Percentiles rank a stretch among this genome's conserved stretches.
Conservation (phyloP, 352 stramenopile genomes). For the Salisapilia sapeloensis region DNA sequence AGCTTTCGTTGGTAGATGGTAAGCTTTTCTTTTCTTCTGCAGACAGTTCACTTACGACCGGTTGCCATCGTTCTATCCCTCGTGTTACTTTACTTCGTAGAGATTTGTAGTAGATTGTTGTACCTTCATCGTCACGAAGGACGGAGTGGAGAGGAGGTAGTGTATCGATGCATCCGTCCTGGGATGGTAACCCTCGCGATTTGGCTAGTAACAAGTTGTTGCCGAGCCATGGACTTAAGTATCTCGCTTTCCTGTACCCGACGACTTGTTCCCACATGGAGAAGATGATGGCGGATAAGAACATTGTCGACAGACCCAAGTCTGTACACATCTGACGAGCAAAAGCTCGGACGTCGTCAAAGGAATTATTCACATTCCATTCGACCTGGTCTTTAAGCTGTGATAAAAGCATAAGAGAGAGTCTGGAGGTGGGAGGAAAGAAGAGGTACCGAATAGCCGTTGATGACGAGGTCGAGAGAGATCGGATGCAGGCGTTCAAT, state of each 20-base stretch:
- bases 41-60: conserved; percentile 47
- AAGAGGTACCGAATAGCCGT: conserved; percentile 20
- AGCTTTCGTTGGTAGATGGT: no score
- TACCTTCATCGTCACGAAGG: conserved; percentile 22
- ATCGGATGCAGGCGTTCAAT: conserved; percentile 34
- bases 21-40: conserved; percentile 55
- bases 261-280: conserved; percentile 57
- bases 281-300: conserved; percentile 49
- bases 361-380: conserved; percentile 51
- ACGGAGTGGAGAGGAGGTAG: conserved; percentile 29
- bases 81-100: not conserved
- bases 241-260: conserved; percentile 34
- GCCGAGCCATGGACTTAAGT: conserved; percentile 36
- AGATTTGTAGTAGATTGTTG: no score
- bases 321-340: conserved; percentile 32
- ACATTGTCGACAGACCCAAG: conserved; percentile 25
- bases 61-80: conserved; percentile 39
- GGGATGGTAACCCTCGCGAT: conserved; percentile 5
- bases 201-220: conserved; percentile 13
- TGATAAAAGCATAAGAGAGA: not conserved
- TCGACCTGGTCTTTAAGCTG: conserved; percentile 68
- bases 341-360: conserved; percentile 25
- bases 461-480: conserved; percentile 52
- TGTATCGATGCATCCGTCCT: conserved; percentile 25
- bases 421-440: not conserved